A percentile compares a stretch with the other conserved stretches of the same genome.
Evolutionary conservation across 140 eudicot genomes (phyloP).

Genomic region (Flaveria floridana): DNA sequence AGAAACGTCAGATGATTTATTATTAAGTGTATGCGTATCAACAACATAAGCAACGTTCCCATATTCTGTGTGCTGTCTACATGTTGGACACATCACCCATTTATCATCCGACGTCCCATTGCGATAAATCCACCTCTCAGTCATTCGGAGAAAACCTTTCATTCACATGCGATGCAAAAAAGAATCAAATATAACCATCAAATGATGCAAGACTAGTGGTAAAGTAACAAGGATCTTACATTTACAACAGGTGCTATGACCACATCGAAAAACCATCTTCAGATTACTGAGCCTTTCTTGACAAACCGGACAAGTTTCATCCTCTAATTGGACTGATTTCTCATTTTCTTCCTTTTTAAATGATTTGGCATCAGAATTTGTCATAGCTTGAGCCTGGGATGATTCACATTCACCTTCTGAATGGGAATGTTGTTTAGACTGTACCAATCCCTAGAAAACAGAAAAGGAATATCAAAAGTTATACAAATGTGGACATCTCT

Average conservation of each 20-base stretch:
- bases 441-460: slow-evolving; percentile 69
- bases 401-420: slow-evolving; percentile 37
- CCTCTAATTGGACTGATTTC: slow-evolving; percentile 34
- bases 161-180: slow-evolving; percentile 1
- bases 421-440: slow-evolving; percentile 42
- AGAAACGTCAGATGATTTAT: slow-evolving; percentile 32
- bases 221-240: slow-evolving; percentile 51
- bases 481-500: not conserved
- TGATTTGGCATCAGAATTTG: slow-evolving; percentile 22
- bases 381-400: slow-evolving; percentile 34
- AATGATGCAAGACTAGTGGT: slow-evolving; percentile 11
- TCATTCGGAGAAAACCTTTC: slow-evolving; percentile 78
- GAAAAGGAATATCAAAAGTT: slow-evolving; percentile 17
- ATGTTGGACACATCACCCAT: slow-evolving; percentile 93
- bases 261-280: slow-evolving; percentile 95
- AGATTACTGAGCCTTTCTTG: slow-evolving; percentile 71
- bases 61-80: slow-evolving; percentile 71
- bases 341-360: slow-evolving; percentile 35
- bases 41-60: slow-evolving; percentile 76
- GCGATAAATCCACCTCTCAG: slow-evolving; percentile 39
- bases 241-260: slow-evolving; percentile 86
- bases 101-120: slow-evolving; percentile 44
- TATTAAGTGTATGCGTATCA: slow-evolving; percentile 37
- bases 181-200: slow-evolving; percentile 8
- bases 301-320: slow-evolving; percentile 82